Conservation (phyloP, 2,329 filamentous ascomycete genomes). For the Ascochyta koolunga region DNA sequence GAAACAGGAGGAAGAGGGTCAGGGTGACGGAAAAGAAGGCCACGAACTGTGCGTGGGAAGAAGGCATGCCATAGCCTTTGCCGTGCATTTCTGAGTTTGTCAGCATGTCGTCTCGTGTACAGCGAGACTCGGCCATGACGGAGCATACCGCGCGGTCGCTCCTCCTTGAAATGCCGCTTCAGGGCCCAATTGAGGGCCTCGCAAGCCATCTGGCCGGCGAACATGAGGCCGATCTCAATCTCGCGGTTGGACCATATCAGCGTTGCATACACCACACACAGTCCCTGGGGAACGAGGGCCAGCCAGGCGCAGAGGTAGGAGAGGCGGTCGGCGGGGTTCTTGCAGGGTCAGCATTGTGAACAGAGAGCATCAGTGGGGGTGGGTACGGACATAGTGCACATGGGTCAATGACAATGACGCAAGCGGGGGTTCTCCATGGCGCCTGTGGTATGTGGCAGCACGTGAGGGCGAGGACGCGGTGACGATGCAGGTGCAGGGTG, state of each 20-base stretch:
- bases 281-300: conserved; percentile 87
- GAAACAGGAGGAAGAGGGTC: conserved; percentile 80
- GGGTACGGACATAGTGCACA: conserved; percentile 82
- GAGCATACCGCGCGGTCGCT: conserved; percentile 77
- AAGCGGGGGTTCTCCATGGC: conserved; percentile 63
- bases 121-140: too few relatives aligned
- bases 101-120: conserved; percentile 3
- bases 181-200: conserved; percentile 88
- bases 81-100: conserved; percentile 67
- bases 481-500: neutral
- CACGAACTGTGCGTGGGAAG: conserved; percentile 93
- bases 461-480: too few relatives aligned
- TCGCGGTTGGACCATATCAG: conserved; percentile 92
- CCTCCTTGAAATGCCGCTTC: conserved; percentile 91
- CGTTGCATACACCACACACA: conserved; percentile 88
- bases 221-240: conserved; percentile 86
- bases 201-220: conserved; percentile 87
- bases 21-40: conserved; percentile 88
- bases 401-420: conserved; percentile 94
- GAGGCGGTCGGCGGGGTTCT: conserved; percentile 85
- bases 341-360: conserved; percentile 27
- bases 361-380: neutral
- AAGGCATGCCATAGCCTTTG: conserved; percentile 97
- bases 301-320: conserved; percentile 93
- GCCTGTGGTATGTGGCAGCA: neutral